Base-by-base conservation (phyloP, 805 yeast species). In the Vanderwaltozyma yarrowii region DNA sequence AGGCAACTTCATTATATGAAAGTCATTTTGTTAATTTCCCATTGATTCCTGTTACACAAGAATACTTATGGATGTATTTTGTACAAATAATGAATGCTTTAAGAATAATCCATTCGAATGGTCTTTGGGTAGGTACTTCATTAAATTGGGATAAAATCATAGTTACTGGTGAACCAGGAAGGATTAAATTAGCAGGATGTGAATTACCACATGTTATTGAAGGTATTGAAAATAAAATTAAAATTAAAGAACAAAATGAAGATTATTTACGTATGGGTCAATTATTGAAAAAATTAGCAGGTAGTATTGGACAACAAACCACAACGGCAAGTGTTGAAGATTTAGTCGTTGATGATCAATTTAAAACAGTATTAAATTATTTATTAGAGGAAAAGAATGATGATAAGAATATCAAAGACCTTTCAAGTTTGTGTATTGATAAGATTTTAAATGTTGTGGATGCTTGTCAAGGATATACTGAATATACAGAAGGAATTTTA, bases 81-180 rank as follows among this genome's bases (percentile, higher is more conserved):
- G 70, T 78, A 14, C 97, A 92, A 62, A 60, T 92, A 24, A 66
- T 80, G 3, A 71, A 73, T 48, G 96, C 88, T 0, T 52, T 85
- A 18, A 60, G 67, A n/a, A 67, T 73, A 5, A 69, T 80, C 12
- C 96, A 89, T 63, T 64, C 67, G 2, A 64, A 67, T n/a, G 74
- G 74, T 0, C 62, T 89, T 36, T 47, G 44, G 14, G 40, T 58
- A 2, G 80, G 80, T 2, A 72, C 89, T 36, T 60, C 74, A 0
- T 56, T 83, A 13, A 74, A 80, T 40, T 68, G 79, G 45, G 71
- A 77, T 25, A 84, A 83, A 47, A 73, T 92, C 19, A 70, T 89
- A 29, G 70, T 85, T 1, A 80, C 94, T 1, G 75, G 76, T 40
- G 73, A 76, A 13, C 61, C 63, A 44, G 78, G 78, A 45, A 69